Base-by-base conservation (phyloP, 176 grass and related monocot species). In the Cymbopogon citratus region DNA sequence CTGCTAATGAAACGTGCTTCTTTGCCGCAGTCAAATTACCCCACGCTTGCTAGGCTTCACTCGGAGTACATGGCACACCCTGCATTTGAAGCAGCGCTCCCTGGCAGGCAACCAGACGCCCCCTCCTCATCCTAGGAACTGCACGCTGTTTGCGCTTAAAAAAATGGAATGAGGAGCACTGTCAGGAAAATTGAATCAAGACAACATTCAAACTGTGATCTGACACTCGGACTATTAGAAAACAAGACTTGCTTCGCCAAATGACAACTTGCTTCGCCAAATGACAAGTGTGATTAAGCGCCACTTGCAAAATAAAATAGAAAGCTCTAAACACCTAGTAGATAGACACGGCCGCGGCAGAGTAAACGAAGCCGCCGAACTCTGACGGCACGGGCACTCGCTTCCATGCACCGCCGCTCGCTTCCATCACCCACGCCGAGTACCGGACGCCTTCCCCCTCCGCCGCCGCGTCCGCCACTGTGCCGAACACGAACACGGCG, bases 61-160 rank as follows among this genome's bases (percentile, higher is more conserved):
- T 71, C 84, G 8, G 89, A 84, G 51, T 97, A 97, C 69, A 85
- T 71, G 60, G 73, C 83, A 81, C 82, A 89, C 49, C 91, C 94
- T 38, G 84, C 89, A n/a, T 97, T 97, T 74, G 72, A 87, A 88
- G 89, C 91, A 62, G 94, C 94, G 3, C 87, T 88, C 21, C 94
- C 94, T 79, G 69, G 79, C 33, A 83, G 44, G 71, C 94, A 97
- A 74, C 94, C 94, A 21, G 94, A 97, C 38, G 87, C 94, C 21
- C 89, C 89, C 75, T 65, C 83, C 16, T 78, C 88, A 52, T 62
- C 66, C 69, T 92, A 88, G 80, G 35, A 81, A 80, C 16, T 40
- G 38, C 46, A 19, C 16, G 46, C 5, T 63, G 57, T 7, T 7
- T 5, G 61, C 48, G 61, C 48, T 41, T 4, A 6, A 40, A 40